A percentile compares a stretch with the other conserved stretches of the same genome.
Evolutionary conservation across 2,329 filamentous ascomycete species (phyloP).

Genomic region (Achaetomium macrosporum): DNA sequence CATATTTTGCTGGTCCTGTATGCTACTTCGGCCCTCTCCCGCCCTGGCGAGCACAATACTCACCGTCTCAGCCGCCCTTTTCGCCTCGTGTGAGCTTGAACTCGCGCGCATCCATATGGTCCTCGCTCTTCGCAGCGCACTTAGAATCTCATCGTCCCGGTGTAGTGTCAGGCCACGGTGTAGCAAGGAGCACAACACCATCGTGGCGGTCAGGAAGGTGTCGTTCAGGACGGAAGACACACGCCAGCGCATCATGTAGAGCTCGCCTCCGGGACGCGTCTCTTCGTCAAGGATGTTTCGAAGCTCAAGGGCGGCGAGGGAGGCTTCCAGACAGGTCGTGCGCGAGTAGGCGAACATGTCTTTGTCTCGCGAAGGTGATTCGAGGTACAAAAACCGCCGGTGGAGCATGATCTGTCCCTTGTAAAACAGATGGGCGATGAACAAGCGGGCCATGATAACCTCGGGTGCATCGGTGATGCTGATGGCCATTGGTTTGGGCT

Average conservation of each 20-base stretch:
- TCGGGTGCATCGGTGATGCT: slow-evolving; percentile 3
- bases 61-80: slow-evolving; percentile 15
- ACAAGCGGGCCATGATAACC: slow-evolving; percentile 4
- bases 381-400: slow-evolving; percentile 20
- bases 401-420: slow-evolving; percentile 28
- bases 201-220: slow-evolving; percentile 25
- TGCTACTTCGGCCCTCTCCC: neutral
- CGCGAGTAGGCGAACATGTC: slow-evolving; percentile 25
- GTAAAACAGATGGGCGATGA: neutral
- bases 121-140: slow-evolving; percentile 4
- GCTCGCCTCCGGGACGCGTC: slow-evolving; percentile 19
- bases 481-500: neutral
- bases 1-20: too few species aligned
- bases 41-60: slow-evolving; percentile 5
- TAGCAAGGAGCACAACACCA: slow-evolving; percentile 23
- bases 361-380: neutral
- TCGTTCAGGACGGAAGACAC: slow-evolving; percentile 23
- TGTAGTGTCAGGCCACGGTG: slow-evolving; percentile 1
- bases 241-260: slow-evolving; percentile 23
- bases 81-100: slow-evolving; percentile 8
- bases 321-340: slow-evolving; percentile 22
- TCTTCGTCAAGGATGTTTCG: slow-evolving; percentile 25
- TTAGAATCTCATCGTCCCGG: slow-evolving; percentile 9
- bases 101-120: slow-evolving; percentile 13
- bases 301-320: slow-evolving; percentile 22